Evolutionary conservation across 139 green algal species (phyloP).

Genomic region (Trebouxia sp.): DNA sequence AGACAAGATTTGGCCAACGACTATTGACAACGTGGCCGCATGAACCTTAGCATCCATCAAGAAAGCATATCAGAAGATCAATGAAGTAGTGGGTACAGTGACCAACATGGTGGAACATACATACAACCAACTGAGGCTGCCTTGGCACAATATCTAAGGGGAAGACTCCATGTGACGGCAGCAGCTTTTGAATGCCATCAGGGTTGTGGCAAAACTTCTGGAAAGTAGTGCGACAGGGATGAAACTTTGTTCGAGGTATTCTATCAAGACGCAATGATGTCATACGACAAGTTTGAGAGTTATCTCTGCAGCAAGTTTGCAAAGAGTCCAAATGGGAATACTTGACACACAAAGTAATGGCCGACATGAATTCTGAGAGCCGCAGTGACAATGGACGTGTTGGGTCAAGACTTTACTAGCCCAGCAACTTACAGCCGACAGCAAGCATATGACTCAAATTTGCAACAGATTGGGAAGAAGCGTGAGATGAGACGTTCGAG

Average conservation of each 20-base stretch:
- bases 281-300: too few relatives aligned
- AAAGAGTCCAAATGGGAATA: too few relatives aligned
- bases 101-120: background rate
- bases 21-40: slow-evolving; percentile 12
- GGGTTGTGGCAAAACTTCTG: background rate
- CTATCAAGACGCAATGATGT: too few relatives aligned
- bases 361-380: too few relatives aligned
- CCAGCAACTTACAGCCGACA: slow-evolving; percentile 13
- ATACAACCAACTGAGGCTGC: slow-evolving; percentile 8
- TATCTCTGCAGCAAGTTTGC: too few relatives aligned
- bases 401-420: slow-evolving; percentile 8
- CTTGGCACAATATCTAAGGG: slow-evolving; percentile 2
- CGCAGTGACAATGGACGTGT: too few relatives aligned
- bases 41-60: slow-evolving; percentile 22
- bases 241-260: too few relatives aligned
- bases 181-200: slow-evolving; percentile 1
- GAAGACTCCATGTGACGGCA: background rate
- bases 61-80: slow-evolving; percentile 21
- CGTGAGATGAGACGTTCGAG: slow-evolving; percentile 22
- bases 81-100: slow-evolving; percentile 4
- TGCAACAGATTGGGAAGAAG: slow-evolving; percentile 27
- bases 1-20: slow-evolving; percentile 18
- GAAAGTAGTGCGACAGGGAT: too few relatives aligned
- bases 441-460: slow-evolving; percentile 27
- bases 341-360: too few relatives aligned